A percentile compares a stretch with the other conserved stretches of the same genome.
Evolutionary conservation across 306 rosid species (phyloP).

Genomic region (Mucuna pruriens): DNA sequence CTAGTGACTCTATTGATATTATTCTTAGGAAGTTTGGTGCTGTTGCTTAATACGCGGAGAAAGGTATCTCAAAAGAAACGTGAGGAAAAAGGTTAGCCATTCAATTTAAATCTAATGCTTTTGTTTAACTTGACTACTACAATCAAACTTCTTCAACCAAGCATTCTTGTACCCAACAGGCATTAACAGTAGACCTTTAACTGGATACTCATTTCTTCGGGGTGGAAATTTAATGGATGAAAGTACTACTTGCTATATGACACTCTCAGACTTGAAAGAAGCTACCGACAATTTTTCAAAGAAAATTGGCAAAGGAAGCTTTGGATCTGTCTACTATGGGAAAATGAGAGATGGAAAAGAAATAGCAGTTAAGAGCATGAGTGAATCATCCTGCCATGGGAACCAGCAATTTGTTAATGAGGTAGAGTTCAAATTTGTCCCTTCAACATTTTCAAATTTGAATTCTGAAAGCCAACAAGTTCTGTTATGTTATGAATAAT

Average conservation of each 20-base stretch:
- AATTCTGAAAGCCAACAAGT: constrained; percentile 12
- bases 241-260: constrained; percentile 66
- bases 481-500: neutral
- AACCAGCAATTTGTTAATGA: constrained; percentile 81
- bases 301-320: constrained; percentile 90
- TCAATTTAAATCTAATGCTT: neutral
- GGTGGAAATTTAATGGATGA: constrained; percentile 70
- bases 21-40: constrained; percentile 57
- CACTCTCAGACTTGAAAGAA: constrained; percentile 68
- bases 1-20: constrained; percentile 50
- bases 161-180: constrained; percentile 54
- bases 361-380: constrained; percentile 88
- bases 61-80: constrained; percentile 45
- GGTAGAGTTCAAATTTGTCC: constrained; percentile 48
- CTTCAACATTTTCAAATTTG: neutral
- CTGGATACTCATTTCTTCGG: constrained; percentile 51
- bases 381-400: constrained; percentile 66
- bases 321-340: constrained; percentile 86
- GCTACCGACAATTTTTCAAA: constrained; percentile 68
- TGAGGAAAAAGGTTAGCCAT: constrained; percentile 57
- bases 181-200: constrained; percentile 58
- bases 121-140: neutral
- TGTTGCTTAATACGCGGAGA: constrained; percentile 45
- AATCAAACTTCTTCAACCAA: constrained; percentile 33
- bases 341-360: constrained; percentile 89